Percentiles rank a stretch among this genome's conserved stretches.
phyloP scores from a whole-genome alignment of 148 eudicot species.

The Spergularia bocconei region DNA sequence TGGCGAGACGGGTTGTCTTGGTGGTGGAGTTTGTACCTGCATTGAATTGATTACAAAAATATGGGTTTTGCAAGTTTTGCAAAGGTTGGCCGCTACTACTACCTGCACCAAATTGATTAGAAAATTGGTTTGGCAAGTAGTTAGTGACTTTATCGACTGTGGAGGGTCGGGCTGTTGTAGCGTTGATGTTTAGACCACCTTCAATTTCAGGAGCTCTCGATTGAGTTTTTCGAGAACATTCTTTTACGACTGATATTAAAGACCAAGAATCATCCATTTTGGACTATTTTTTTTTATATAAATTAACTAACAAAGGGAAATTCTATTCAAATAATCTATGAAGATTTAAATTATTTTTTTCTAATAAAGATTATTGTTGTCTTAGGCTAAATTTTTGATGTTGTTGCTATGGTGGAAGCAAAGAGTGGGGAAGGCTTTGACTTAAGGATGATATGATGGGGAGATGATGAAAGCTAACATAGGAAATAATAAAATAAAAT shows the following conservation, averaged over 20 bases:
- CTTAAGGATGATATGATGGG: slow-evolving; percentile 16
- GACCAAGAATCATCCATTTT: slow-evolving; percentile 27
- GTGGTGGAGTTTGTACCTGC: too few species aligned
- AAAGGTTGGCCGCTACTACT: neutral
- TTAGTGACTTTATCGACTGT: neutral
- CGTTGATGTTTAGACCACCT: neutral
- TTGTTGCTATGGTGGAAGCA: slow-evolving; percentile 5
- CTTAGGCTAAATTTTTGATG: neutral
- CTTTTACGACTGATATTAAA: slow-evolving; percentile 23
- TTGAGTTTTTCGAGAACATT: slow-evolving; percentile 17
- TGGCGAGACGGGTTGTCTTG: too few species aligned
- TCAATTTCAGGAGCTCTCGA: neutral
- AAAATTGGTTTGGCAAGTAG: neutral
- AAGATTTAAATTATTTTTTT: neutral
- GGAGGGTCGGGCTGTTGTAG: neutral
- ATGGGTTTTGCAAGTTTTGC: neutral
- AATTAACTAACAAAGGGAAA: neutral
- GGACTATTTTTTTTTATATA: neutral
- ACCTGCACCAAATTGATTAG: neutral
- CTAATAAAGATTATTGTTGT: neutral
- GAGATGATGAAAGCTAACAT: neutral
- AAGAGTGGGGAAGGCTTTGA: slow-evolving; percentile 17
- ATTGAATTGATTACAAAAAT: neutral
- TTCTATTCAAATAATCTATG: neutral
- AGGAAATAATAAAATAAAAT: neutral